Percentiles rank a stretch among this genome's conserved stretches.
Evolutionary conservation across 805 yeast species (phyloP).

Genomic region (Pichia phayaonensis): DNA sequence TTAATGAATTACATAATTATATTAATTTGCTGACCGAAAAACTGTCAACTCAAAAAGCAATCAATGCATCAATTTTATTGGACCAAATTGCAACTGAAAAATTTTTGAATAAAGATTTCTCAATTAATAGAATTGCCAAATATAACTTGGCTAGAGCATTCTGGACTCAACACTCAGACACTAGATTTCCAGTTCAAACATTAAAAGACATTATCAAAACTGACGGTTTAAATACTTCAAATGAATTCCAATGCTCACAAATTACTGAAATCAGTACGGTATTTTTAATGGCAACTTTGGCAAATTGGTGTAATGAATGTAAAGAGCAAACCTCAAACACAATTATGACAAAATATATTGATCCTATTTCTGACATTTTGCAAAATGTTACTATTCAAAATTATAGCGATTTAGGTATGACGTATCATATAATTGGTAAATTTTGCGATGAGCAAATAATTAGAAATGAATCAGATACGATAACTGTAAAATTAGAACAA

Average conservation of each 20-base stretch:
- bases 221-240: background rate
- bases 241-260: background rate
- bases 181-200: slow-evolving; percentile 48
- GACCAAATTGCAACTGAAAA: slow-evolving; percentile 29
- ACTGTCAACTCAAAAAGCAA: slow-evolving; percentile 39
- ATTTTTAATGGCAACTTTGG: slow-evolving; percentile 32
- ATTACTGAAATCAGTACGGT: background rate
- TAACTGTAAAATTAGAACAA: slow-evolving; percentile 32
- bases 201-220: slow-evolving; percentile 30
- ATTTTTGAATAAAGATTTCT: slow-evolving; percentile 10
- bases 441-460: slow-evolving; percentile 66
- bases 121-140: slow-evolving; percentile 23
- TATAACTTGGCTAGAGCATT: slow-evolving; percentile 51
- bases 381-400: slow-evolving; percentile 16
- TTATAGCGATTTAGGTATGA: slow-evolving; percentile 28
- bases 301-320: slow-evolving; percentile 66
- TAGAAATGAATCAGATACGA: slow-evolving; percentile 35
- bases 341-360: slow-evolving; percentile 52
- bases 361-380: slow-evolving; percentile 31
- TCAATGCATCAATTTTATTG: slow-evolving; percentile 41
- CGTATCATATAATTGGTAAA: slow-evolving; percentile 55
- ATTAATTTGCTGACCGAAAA: slow-evolving; percentile 34
- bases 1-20: slow-evolving; percentile 36
- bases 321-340: slow-evolving; percentile 56
- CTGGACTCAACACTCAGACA: slow-evolving; percentile 55